Evolutionary conservation across 2,329 filamentous ascomycete genomes (phyloP).

Genomic region (Claviceps cyperi): DNA sequence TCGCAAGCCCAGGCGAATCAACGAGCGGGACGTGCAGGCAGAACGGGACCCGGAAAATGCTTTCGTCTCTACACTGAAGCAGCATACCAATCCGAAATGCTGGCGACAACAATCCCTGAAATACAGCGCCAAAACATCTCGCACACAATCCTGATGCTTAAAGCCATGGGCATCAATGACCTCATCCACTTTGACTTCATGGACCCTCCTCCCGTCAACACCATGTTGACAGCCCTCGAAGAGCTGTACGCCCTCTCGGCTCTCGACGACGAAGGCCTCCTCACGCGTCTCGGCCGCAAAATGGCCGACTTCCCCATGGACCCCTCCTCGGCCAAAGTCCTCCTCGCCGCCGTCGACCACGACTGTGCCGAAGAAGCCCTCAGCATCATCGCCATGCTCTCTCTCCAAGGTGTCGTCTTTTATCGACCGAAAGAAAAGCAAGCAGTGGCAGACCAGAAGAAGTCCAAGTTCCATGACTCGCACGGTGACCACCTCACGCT

Average conservation of each 20-base stretch:
- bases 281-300: conserved; percentile 82
- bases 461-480: conserved; percentile 91
- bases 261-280: conserved; percentile 83
- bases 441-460: conserved; percentile 90
- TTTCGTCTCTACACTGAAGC: conserved; percentile 92
- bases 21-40: conserved; percentile 77
- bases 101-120: conserved; percentile 89
- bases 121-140: conserved; percentile 92
- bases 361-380: conserved; percentile 89
- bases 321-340: conserved; percentile 74
- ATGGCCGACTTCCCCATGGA: conserved; percentile 99
- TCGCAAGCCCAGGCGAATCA: conserved; percentile 96
- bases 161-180: conserved; percentile 98
- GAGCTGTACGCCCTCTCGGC: conserved; percentile 87
- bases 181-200: conserved; percentile 96
- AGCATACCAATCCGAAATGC: conserved; percentile 91
- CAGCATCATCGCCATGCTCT: conserved; percentile 89
- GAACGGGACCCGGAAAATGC: conserved; percentile 91
- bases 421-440: conserved; percentile 97
- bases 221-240: conserved; percentile 90
- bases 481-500: conserved; percentile 89
- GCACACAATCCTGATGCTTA: conserved; percentile 90
- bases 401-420: conserved; percentile 72
- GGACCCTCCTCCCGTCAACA: conserved; percentile 95
- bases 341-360: conserved; percentile 77